Base-by-base conservation (phyloP, 1,139 yeast species). In the Groenewaldozyma sp. region DNA sequence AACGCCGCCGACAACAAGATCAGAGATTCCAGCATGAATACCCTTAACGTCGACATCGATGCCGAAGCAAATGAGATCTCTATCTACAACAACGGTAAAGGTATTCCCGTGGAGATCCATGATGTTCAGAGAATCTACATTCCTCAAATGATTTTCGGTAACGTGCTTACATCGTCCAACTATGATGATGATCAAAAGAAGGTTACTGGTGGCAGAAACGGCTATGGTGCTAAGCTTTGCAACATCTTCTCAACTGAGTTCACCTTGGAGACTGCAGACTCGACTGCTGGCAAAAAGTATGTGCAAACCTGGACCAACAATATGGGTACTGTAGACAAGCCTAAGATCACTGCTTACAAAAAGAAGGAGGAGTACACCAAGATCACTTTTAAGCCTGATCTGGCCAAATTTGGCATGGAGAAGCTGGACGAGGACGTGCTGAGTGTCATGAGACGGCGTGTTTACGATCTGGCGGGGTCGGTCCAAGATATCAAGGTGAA, bases 1-100 rank as follows among this genome's bases (percentile, higher is more conserved):
- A 93, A 93, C 61, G 98, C 99, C 2, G 99, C 98, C 13, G 98
- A 93, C 63, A 93, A 93, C 67, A 93, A 93, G 65, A 91, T 91
- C 48, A 77, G 98, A 52, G 99, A 93, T 58, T 86, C 95, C 1
- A 54, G 73, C 6, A 93, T 93, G 98, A 83, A 78, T 55, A 76
- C 74, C 49, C 75, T 93, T 45, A 83, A 77, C 45, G 97, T 93
- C 13, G 73, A 65, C 34, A 84, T 93, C 40, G 82, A 84, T 51
- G 71, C 80, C 1, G 95, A 81, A 45, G 70, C 72, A 43, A 86
- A 86, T 54, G 55, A 73, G 21, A 83, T 93, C 38, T 78, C 79
- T 45, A 93, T 93, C 5, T 76, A 74, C 67, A 93, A 93, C 60
- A 96, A 91, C 56, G 99, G 99, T 43, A 76, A 73, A 48, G 98